phyloP scores from a whole-genome alignment of 2,329 filamentous ascomycete species.

The Colletotrichum echinochloae region DNA sequence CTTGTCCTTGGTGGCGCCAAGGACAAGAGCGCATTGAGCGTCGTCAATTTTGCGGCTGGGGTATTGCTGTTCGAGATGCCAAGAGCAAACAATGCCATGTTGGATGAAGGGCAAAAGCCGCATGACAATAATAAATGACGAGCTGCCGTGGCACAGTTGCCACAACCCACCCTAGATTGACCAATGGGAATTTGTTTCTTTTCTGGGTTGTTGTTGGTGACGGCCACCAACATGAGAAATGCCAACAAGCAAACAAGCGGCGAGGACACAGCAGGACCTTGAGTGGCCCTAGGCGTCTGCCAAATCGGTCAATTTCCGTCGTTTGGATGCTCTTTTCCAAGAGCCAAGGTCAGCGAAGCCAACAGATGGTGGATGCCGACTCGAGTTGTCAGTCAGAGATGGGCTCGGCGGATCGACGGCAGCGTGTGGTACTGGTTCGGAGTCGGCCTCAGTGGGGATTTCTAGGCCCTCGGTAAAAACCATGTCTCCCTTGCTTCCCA shows the following conservation, averaged over 20 bases:
- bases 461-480: slow-evolving; percentile 74
- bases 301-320: slow-evolving; percentile 38
- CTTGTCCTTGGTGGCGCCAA: background rate
- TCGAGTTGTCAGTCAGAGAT: background rate
- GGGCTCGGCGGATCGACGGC: background rate
- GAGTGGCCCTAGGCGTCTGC: slow-evolving; percentile 17
- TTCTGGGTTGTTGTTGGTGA: slow-evolving; percentile 17
- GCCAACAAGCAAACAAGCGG: background rate
- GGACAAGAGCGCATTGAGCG: background rate
- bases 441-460: slow-evolving; percentile 35
- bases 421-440: background rate
- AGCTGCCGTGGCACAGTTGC: background rate
- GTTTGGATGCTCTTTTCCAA: slow-evolving; percentile 37
- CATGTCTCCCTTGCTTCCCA: slow-evolving; percentile 76
- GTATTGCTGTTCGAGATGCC: slow-evolving; percentile 4
- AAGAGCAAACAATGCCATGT: slow-evolving; percentile 1
- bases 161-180: background rate
- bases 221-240: slow-evolving; percentile 3
- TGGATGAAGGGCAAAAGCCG: background rate
- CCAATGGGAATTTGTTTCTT: background rate
- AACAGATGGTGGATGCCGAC: slow-evolving; percentile 11
- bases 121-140: background rate
- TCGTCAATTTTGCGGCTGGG: background rate
- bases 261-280: background rate
- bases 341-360: slow-evolving; percentile 32